A percentile compares a stretch with the other conserved stretches of the same genome.
Conservation (phyloP, 768 basidiomycete genomes). For the Trametes punicea region DNA sequence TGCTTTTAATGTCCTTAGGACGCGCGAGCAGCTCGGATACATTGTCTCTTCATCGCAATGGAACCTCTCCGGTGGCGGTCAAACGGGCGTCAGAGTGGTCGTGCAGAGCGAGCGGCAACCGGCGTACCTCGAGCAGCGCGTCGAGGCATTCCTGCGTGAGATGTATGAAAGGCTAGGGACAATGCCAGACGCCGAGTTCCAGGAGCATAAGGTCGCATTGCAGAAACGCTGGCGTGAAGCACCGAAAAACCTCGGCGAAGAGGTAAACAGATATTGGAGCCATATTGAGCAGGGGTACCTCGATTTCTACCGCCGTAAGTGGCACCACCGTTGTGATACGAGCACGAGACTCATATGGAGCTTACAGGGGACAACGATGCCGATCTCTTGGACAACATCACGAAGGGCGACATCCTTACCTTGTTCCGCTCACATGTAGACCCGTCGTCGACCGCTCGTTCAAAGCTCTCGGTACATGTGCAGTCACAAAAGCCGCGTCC, state of each 20-base stretch:
- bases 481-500: conserved; percentile 62
- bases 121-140: conserved; percentile 77
- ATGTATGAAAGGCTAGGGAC: conserved; percentile 66
- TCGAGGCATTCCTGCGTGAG: conserved; percentile 80
- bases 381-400: conserved; percentile 55
- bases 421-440: conserved; percentile 71
- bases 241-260: conserved; percentile 85
- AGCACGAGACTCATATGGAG: not conserved
- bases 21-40: conserved; percentile 95
- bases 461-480: conserved; percentile 85
- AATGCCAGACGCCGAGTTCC: conserved; percentile 72
- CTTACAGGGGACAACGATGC: conserved; percentile 70
- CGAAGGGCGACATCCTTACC: conserved; percentile 69
- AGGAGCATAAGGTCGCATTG: conserved; percentile 72
- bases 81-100: conserved; percentile 72
- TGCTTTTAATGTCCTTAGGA: conserved; percentile 85
- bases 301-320: conserved; percentile 84
- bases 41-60: conserved; percentile 66
- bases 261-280: conserved; percentile 62
- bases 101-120: conserved; percentile 87
- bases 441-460: conserved; percentile 61
- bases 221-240: conserved; percentile 82
- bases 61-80: conserved; percentile 48
- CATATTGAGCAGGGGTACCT: conserved; percentile 77
- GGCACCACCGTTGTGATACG: not conserved